Conservation (phyloP, 805 yeast genomes). For the Yamadazyma philogaea region DNA sequence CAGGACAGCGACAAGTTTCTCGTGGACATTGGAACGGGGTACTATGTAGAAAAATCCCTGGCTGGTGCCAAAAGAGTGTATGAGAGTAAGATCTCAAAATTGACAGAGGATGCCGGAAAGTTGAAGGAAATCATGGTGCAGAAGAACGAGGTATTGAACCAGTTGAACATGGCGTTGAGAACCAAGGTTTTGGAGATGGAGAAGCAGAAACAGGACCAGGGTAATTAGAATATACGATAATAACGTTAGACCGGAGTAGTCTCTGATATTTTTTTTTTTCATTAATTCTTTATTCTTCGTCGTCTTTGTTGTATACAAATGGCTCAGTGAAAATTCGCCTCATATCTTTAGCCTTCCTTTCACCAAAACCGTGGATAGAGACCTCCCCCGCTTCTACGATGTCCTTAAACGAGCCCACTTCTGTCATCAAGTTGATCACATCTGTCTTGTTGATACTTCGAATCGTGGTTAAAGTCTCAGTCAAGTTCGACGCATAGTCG, state of each 20-base stretch:
- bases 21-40: conserved; percentile 96
- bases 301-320: conserved; percentile 38
- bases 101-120: conserved; percentile 69
- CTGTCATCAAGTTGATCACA: conserved; percentile 48
- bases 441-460: conserved; percentile 53
- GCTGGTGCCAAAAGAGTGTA: conserved; percentile 70
- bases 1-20: conserved; percentile 64
- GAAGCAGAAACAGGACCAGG: conserved; percentile 17
- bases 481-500: conserved; percentile 44
- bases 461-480: conserved; percentile 45
- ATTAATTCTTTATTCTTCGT: not conserved
- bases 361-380: conserved; percentile 48
- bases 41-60: conserved; percentile 77
- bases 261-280: not conserved
- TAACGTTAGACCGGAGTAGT: conserved; percentile 4
- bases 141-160: conserved; percentile 62
- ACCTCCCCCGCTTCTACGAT: conserved; percentile 31
- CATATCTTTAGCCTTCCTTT: conserved; percentile 41
- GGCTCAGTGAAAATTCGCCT: conserved; percentile 45
- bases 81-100: conserved; percentile 65
- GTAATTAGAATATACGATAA: conserved; percentile 1
- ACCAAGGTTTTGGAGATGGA: conserved; percentile 49
- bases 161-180: conserved; percentile 57
- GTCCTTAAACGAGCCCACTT: conserved; percentile 42
- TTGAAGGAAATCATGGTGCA: conserved; percentile 72